Percentiles rank a stretch among this genome's conserved stretches.
phyloP scores from a whole-genome alignment of 2,329 filamentous ascomycete species.

The Microcera coccophila region DNA sequence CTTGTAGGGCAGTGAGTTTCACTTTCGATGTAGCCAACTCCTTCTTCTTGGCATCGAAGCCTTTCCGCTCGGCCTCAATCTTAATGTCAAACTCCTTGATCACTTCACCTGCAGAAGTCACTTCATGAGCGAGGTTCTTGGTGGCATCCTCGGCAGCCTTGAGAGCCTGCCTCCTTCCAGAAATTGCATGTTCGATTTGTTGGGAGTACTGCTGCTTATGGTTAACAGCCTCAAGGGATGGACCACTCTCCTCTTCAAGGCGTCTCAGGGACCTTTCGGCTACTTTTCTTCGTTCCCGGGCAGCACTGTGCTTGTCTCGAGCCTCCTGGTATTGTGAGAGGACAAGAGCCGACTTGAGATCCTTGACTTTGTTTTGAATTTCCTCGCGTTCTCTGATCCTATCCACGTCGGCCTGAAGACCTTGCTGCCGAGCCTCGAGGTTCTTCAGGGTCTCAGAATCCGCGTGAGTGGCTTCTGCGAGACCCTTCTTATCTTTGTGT shows the following conservation, averaged over 20 bases:
- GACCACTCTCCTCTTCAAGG: constrained; percentile 58
- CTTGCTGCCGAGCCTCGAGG: constrained; percentile 68
- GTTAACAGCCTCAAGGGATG: constrained; percentile 65
- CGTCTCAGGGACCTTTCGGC: constrained; percentile 55
- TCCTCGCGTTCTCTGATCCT: constrained; percentile 71
- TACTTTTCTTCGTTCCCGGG: constrained; percentile 52
- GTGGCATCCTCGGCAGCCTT: constrained; percentile 51
- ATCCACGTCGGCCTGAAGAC: constrained; percentile 77
- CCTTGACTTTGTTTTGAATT: constrained; percentile 59
- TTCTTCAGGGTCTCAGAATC: constrained; percentile 61
- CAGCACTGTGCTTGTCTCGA: constrained; percentile 42
- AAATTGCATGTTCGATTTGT: constrained; percentile 53
- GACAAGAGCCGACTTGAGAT: constrained; percentile 63
- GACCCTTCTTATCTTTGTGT: constrained; percentile 62
- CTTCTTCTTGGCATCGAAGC: constrained; percentile 47
- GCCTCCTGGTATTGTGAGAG: constrained; percentile 61
- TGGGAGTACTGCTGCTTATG: constrained; percentile 64
- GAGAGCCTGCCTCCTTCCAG: constrained; percentile 51
- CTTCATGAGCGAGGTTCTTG: constrained; percentile 40
- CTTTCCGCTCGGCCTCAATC: constrained; percentile 50
- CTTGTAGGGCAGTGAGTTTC: constrained; percentile 61
- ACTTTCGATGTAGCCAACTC: constrained; percentile 49
- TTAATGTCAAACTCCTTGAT: constrained; percentile 43
- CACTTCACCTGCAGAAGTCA: constrained; percentile 33
- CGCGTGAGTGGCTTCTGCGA: constrained; percentile 54